phyloP scores from a whole-genome alignment of 164 flowering plant species.

The Santalum album region DNA sequence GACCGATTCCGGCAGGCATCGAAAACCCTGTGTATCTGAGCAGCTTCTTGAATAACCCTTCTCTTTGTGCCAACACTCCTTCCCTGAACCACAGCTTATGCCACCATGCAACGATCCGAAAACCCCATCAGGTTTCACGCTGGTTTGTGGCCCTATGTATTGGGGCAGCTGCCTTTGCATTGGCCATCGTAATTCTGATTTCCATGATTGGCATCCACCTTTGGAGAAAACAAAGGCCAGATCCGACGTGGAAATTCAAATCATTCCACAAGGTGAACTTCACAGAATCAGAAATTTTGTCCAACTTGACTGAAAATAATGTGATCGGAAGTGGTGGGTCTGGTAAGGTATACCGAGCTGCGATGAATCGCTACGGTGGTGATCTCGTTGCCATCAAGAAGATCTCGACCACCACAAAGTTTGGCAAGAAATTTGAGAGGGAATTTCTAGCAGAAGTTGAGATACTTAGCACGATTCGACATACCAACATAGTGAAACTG shows the following conservation, averaged over 20 bases:
- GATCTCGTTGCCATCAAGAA: conserved; percentile 54
- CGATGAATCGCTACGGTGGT: conserved; percentile 13
- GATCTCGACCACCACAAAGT: conserved; percentile 33
- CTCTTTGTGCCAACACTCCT: conserved; percentile 37
- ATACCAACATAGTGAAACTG: conserved; percentile 55
- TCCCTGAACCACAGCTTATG: conserved; percentile 18
- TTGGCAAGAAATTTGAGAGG: conserved; percentile 39
- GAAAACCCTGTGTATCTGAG: conserved; percentile 35
- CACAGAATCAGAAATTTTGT: conserved; percentile 38
- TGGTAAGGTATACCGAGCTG: conserved; percentile 48
- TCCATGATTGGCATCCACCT: conserved; percentile 22
- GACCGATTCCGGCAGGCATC: conserved; percentile 47
- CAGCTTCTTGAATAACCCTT: conserved; percentile 65
- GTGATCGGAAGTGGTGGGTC: conserved; percentile 66
- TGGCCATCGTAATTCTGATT: conserved; percentile 11
- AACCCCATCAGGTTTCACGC: conserved; percentile 19
- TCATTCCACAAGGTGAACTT: conserved; percentile 65
- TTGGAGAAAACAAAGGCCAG: conserved; percentile 20
- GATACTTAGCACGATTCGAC: conserved; percentile 47
- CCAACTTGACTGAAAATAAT: conserved; percentile 45
- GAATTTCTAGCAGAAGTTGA: conserved; percentile 54
- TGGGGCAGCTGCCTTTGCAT: conserved; percentile 12
- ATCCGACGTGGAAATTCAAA: conserved; percentile 54
- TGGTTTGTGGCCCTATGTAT: conserved; percentile 24
- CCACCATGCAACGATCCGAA: neutral